Conservation (phyloP, 352 stramenopile genomes). For the Pythium phragmitis region DNA sequence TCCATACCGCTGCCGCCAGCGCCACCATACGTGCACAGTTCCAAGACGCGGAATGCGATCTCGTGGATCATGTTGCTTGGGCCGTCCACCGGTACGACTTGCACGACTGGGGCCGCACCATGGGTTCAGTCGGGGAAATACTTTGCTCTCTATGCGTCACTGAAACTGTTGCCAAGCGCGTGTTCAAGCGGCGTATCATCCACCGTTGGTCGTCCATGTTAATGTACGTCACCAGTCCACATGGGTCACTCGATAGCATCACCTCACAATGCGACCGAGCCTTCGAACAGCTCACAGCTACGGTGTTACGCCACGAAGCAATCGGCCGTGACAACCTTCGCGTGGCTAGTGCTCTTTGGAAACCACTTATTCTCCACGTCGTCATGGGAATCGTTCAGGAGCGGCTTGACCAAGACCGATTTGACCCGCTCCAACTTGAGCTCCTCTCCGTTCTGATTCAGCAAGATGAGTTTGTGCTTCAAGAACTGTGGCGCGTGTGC, state of each 20-base stretch:
- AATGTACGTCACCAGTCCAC: background rate
- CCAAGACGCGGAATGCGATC: background rate
- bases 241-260: constrained; percentile 28
- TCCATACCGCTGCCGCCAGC: background rate
- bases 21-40: too few species aligned
- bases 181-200: background rate
- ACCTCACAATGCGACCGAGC: constrained; percentile 12
- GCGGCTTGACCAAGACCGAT: background rate
- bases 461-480: constrained; percentile 1
- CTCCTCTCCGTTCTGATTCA: constrained; percentile 10
- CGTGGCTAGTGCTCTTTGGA: too few species aligned
- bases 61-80: background rate
- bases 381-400: too few species aligned
- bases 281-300: background rate
- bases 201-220: background rate
- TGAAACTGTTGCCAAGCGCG: background rate
- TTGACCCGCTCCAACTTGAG: constrained; percentile 6
- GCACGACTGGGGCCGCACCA: background rate
- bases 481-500: constrained; percentile 17
- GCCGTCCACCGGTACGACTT: background rate
- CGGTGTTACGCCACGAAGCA: background rate
- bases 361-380: too few species aligned
- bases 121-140: background rate
- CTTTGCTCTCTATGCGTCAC: background rate
- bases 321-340: too few species aligned